These are phyloP conservation scores for Syncephalastrum sp. DNA, from an alignment of 371 early-diverging fungal genomes.

Conservation along the genomic window DNA sequence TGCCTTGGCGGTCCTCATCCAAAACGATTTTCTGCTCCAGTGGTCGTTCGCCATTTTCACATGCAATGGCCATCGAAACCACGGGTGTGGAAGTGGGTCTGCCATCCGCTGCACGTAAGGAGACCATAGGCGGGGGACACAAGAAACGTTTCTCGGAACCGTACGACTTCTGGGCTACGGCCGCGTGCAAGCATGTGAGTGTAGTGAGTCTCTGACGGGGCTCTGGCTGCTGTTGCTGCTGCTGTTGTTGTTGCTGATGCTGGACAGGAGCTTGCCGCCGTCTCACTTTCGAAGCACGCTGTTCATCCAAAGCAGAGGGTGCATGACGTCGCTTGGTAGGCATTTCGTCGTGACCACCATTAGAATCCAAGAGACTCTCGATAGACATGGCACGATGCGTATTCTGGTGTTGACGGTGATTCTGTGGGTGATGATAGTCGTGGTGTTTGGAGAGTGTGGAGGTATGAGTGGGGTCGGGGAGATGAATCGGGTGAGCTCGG, in stretches of 20 bases:
- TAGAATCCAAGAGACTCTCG: constrained; percentile 35
- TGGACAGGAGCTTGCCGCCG: not conserved
- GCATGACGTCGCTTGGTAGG: constrained; percentile 1
- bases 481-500: constrained; percentile 31
- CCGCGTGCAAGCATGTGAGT: constrained; percentile 63
- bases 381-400: constrained; percentile 41
- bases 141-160: constrained; percentile 86
- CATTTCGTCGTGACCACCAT: constrained; percentile 8
- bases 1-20: constrained; percentile 52
- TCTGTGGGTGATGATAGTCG: not conserved
- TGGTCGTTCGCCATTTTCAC: constrained; percentile 48
- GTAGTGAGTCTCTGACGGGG: constrained; percentile 30
- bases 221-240: not conserved
- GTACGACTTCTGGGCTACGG: constrained; percentile 85
- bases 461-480: constrained; percentile 18
- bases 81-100: constrained; percentile 23
- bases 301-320: constrained; percentile 1
- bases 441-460: constrained; percentile 1
- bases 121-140: constrained; percentile 80
- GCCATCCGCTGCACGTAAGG: constrained; percentile 44
- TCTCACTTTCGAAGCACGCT: constrained; percentile 11
- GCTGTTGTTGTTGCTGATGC: not conserved
- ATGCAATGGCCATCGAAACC: constrained; percentile 64
- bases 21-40: constrained; percentile 54
- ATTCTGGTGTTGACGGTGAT: constrained; percentile 7